Base-by-base conservation (phyloP, 371 early-diverging fungal genomes). In the Mucor lusitanicus region DNA sequence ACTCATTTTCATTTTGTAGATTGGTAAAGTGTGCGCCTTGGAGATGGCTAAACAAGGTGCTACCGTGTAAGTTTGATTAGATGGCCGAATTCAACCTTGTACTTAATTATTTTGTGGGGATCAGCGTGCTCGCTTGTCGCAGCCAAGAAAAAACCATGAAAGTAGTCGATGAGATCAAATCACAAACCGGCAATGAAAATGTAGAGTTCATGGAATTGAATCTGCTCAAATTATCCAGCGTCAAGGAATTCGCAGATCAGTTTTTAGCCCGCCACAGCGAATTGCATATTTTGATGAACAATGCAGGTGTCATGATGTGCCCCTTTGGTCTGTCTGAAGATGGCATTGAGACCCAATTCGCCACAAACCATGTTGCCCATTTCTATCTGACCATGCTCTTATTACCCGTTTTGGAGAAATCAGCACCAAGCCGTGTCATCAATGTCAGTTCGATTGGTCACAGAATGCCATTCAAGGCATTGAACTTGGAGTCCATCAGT, bases 321-420 rank as follows among this genome's bases (percentile, higher is more conserved):
- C 92, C 94, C 0, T 86, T 82, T 27, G 75, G 73, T 0, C 66
- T 80, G 21, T 88, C 92, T 6, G 74, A 75, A 37, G 93, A 94
- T 71, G 92, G 90, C 39, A 66, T 80, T 40, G 80, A 80, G 50
- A 66, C 37, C 0, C 77, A 75, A 59, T 76, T 78, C 42, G 82
- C 73, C 6, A 77, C 76, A 11, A 95, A 96, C 77, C 94, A 94
- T 63, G 75, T 95, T 32, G 95, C 90, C 21, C 91, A 91, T 56
- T 87, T 88, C 65, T 85, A 82, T n/a, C 79, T 92, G 60, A 91
- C 91, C n/a, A 80, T 72, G 50, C 73, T 77, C 0, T 80, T 95
- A n/a, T 69, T 93, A 6, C 89, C 89, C 54, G 12, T 80, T 15
- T 73, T 93, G 66, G 83, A 86, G 61, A 64, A 74, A 39, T 78